Evolutionary conservation across 202 grass and related monocot genomes (phyloP), one percentile per base, ranked within the genome.

Genomic region (Schoenoplectus triqueter): DNA sequence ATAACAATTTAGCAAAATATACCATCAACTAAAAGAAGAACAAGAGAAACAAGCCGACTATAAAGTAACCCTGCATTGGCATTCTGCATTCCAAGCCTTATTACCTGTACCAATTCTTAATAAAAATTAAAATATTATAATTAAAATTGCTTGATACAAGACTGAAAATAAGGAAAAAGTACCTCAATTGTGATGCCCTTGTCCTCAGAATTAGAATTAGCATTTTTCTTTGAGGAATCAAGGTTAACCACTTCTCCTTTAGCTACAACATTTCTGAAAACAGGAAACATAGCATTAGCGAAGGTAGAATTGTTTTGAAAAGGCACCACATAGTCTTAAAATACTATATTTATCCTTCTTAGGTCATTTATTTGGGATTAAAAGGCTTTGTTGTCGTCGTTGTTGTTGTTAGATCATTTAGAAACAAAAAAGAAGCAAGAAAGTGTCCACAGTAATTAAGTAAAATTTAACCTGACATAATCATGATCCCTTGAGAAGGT

Each of bases 1-100:
- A 88, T 15, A 17, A 68, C 7, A 85, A 86, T 19, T 61, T 84
- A 85, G 40, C 67, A 83, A 73, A 87, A 71, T 56, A 88, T 89
- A 92, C 95, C 95, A 87, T 97, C 95, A 84, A 99, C 90, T 55
- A 99, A 89, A 86, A 99, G 91, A 56, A 99, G 86, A 81, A 99
- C 88, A 89, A 99, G 91, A 18, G 96, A 88, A 52, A 99, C 86
- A 63, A 99, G 45, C 66, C 89, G 89, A 83, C 91, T 88, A 85
- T 99, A 99, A 79, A 99, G 91, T 13, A 96, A 96, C 79, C 88
- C 85, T 81, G 88, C 87, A 87, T 87, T 72, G 80, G 80, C 84
- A 67, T 86, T 94, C 91, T 91, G 84, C 82, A 96, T 85, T 84
- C 92, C 87, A 60, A 92, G 85, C 80, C 82, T 87, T 86, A 96